Evolutionary conservation across 306 rosid species (phyloP), one percentile per base, ranked within the genome.

Genomic region (Vicia villosa): DNA sequence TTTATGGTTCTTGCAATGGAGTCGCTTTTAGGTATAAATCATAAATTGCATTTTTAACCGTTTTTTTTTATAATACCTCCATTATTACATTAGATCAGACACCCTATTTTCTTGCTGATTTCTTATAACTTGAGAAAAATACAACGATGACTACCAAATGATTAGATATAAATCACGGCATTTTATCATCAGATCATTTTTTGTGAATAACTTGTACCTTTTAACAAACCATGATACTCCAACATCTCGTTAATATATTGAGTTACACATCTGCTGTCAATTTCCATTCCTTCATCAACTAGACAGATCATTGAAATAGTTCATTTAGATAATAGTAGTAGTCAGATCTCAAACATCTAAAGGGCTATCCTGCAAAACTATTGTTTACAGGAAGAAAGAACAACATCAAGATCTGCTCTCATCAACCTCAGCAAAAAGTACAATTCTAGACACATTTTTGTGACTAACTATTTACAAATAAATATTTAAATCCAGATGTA

Each of bases 401-500:
- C 20, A 49, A 32, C 26, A 45, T 20, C 22, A 68, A 8, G 5
- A 69, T 54, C 37, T 10, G 16, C 52, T 10, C 26, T 22, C 26
- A 22, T 1, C 26, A 22, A 1, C 38, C 54, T 17, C 62, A 16
- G 7, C 6, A 1, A 5, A 32, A 49, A 50, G 65, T 26, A 40
- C 19, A 26, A 17, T 11, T 40, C 40, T 15, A 43, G 68, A 24
- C 45, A 8, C 36, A 52, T 19, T 41, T 19, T 61, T 11, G 68
- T 68, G 38, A 36, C 46, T 20, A 45, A 8, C 21, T n/a, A 38
- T 60, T 12, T 49, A 70, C 47, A 74, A 66, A 14, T 34, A 38
- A 36, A 38, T 51, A 76, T 28, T 41, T 32, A 17, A 40, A 52
- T 34, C 45, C 41, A 78, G 19, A 56, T 28, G 46, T 46, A 69